Evolutionary conservation across 2,329 filamentous ascomycete species (phyloP).

Genomic region (Phialocephala sp.): DNA sequence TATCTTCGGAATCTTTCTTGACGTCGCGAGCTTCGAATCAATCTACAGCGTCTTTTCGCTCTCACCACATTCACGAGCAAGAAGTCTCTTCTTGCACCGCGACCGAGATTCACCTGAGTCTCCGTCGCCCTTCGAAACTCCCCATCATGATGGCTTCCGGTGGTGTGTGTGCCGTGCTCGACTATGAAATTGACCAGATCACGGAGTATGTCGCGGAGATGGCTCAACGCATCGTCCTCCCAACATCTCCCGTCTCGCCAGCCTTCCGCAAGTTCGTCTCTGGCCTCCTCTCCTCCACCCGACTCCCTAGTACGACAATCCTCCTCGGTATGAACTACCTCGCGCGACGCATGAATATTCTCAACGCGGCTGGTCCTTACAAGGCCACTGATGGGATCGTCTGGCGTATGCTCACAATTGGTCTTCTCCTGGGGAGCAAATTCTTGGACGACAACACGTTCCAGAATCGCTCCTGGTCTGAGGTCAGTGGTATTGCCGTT

Average conservation of each 20-base stretch:
- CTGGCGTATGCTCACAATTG: conserved; percentile 72
- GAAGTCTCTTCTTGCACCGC: conserved; percentile 36
- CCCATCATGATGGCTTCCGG: conserved; percentile 49
- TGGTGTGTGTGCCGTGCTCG: conserved; percentile 74
- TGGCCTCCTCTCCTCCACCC: conserved; percentile 73
- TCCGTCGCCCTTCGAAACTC: conserved; percentile 36
- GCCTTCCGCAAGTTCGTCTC: conserved; percentile 77
- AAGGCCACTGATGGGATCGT: conserved; percentile 60
- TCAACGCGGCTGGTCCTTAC: conserved; percentile 50
- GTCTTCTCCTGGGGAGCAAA: conserved; percentile 74
- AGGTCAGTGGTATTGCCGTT: conserved; percentile 75
- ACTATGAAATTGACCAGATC: conserved; percentile 81
- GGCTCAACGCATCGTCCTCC: conserved; percentile 70
- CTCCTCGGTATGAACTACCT: conserved; percentile 74
- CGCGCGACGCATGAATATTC: conserved; percentile 65
- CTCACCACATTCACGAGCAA: conserved; percentile 28
- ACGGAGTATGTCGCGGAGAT: conserved; percentile 77
- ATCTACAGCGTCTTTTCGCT: conserved; percentile 26
- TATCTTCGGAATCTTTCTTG: conserved; percentile 24
- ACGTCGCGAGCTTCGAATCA: conserved; percentile 27
- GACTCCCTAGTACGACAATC: conserved; percentile 74
- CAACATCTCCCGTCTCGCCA: conserved; percentile 61
- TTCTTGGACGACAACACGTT: conserved; percentile 81
- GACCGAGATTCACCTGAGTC: conserved; percentile 41
- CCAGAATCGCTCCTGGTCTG: conserved; percentile 79